Conservation (phyloP, 805 yeast species). For the Zygosaccharomyces rouxii region DNA sequence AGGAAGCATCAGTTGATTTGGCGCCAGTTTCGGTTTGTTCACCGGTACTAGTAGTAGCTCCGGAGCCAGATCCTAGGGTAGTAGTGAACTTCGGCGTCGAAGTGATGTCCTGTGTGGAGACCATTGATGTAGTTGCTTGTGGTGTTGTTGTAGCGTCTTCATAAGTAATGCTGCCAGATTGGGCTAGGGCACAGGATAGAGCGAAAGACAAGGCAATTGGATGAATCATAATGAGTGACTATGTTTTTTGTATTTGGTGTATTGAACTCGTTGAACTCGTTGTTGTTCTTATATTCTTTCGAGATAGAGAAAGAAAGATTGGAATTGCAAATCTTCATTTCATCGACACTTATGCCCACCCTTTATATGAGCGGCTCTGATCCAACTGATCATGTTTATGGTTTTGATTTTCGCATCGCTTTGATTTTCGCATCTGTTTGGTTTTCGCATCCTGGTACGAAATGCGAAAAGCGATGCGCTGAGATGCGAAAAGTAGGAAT, state of each 20-base stretch:
- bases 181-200: slow-evolving; percentile 10
- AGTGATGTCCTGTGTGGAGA: slow-evolving; percentile 40
- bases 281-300: not conserved
- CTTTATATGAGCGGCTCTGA: not conserved
- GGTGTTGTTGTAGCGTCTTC: slow-evolving; percentile 51
- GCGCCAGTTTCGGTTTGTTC: not conserved
- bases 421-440: slow-evolving; percentile 4
- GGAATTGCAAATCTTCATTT: not conserved
- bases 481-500: not conserved
- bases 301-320: not conserved
- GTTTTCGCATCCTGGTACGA: slow-evolving; percentile 3
- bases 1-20: not conserved
- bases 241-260: not conserved
- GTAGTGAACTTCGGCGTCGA: slow-evolving; percentile 38
- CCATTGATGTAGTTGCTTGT: slow-evolving; percentile 43
- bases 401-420: slow-evolving; percentile 9
- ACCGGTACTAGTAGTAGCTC: not conserved
- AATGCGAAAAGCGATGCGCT: slow-evolving; percentile 9
- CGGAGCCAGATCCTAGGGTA: slow-evolving; percentile 17
- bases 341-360: not conserved
- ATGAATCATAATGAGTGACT: slow-evolving; percentile 3
- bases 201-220: slow-evolving; percentile 13
- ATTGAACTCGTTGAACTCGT: not conserved
- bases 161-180: slow-evolving; percentile 36
- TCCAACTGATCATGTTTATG: not conserved